Percentiles rank a stretch among this genome's conserved stretches.
Evolutionary conservation across 345 rosid species (phyloP).

Genomic region (Lumnitzera racemosa): DNA sequence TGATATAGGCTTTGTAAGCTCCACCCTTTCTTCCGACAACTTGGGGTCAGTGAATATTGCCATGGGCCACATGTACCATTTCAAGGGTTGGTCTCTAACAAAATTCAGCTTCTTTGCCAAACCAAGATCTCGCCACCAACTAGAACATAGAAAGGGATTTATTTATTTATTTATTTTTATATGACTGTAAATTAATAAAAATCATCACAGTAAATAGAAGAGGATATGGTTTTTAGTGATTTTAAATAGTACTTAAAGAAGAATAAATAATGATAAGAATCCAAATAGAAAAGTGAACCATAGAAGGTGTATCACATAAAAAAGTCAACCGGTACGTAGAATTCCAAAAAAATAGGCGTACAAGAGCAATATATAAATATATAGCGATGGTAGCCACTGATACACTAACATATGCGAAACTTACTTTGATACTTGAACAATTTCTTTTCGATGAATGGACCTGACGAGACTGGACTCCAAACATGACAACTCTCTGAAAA

Average conservation of each 20-base stretch:
- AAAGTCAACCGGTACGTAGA: no score
- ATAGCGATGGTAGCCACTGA: neutral
- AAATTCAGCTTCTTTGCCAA: conserved; percentile 7
- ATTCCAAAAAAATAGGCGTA: no score
- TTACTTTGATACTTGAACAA: conserved; percentile 6
- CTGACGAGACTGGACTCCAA: conserved; percentile 3
- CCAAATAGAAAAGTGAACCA: no score
- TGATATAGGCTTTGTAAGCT: conserved; percentile 9
- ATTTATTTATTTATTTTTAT: neutral
- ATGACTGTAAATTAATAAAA: no score
- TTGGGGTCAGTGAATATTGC: conserved; percentile 1
- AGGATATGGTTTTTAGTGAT: no score
- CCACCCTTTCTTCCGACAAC: conserved; percentile 9
- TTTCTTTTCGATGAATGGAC: conserved; percentile 7
- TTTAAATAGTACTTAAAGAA: no score
- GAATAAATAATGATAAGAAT: no score
- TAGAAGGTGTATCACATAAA: no score
- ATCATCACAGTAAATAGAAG: no score
- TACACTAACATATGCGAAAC: neutral
- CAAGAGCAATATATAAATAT: no score
- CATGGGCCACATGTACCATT: conserved; percentile 18
- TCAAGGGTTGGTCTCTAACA: conserved; percentile 11
- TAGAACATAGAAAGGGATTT: neutral
- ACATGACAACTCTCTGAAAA: conserved; percentile 2
- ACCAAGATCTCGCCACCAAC: conserved; percentile 13